These are phyloP conservation scores for Talaromyces sp. DNA, from an alignment of 2,329 filamentous ascomycete species.

Conservation along the genomic window DNA sequence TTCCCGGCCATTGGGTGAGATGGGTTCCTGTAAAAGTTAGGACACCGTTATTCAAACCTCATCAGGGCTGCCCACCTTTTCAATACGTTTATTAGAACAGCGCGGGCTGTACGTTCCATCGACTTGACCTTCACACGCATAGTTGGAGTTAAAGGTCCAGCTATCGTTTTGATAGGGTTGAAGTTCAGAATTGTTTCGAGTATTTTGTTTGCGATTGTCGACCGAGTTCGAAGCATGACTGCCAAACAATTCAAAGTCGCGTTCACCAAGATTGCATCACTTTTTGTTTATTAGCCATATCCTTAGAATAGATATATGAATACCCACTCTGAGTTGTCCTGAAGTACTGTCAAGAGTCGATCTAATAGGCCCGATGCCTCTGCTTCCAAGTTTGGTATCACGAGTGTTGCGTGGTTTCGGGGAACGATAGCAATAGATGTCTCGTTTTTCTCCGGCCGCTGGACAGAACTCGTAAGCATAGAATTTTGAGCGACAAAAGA, in stretches of 20 bases:
- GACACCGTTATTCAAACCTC: neutral
- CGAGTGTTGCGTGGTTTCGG: constrained; percentile 72
- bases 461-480: constrained; percentile 2
- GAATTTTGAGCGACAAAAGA: neutral
- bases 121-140: constrained; percentile 80
- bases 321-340: constrained; percentile 73
- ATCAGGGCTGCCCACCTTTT: constrained; percentile 57
- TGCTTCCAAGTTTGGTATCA: constrained; percentile 77
- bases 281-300: constrained; percentile 30
- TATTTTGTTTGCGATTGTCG: constrained; percentile 77
- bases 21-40: constrained; percentile 58
- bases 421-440: constrained; percentile 84
- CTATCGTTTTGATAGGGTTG: constrained; percentile 79
- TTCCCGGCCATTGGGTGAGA: constrained; percentile 68
- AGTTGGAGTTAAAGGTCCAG: constrained; percentile 69
- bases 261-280: constrained; percentile 82
- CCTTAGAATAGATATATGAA: neutral
- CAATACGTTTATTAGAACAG: constrained; percentile 74
- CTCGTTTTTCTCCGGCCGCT: constrained; percentile 71
- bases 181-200: constrained; percentile 81
- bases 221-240: constrained; percentile 73
- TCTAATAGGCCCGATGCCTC: constrained; percentile 89
- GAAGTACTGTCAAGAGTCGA: constrained; percentile 75
- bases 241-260: constrained; percentile 86
- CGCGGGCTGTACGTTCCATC: constrained; percentile 87